Evolutionary conservation across 2,329 filamentous ascomycete species (phyloP), one percentile per base, ranked within the genome.

Genomic region (Colletotrichum godetiae): DNA sequence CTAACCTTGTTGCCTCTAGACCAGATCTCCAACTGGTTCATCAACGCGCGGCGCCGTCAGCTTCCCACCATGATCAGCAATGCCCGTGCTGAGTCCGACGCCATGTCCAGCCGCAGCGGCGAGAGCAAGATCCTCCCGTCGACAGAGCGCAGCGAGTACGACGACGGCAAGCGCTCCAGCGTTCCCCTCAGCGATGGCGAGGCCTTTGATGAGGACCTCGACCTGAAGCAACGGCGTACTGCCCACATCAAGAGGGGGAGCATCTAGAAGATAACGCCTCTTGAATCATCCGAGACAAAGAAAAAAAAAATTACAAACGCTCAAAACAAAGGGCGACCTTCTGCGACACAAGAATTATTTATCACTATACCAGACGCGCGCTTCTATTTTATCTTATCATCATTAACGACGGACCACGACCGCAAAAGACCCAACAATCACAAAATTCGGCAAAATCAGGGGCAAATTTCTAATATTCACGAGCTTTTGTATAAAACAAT

Each of bases 11-110:
- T 49, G 60, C 63, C 63, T 64, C 59, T 78, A 92, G 90, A 91
- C 81, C 90, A 91, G 85, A 93, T 95, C 27, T 93, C 91, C 74
- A 94, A 94, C 82, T 95, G 93, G 93, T 95, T 94, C 82, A 95
- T 94, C 82, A 95, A 95, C 76, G 92, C 92, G 33, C 89, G 92
- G 67, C 88, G 93, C 69, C 90, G 93, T 60, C 89, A 92, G 77
- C 82, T 92, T 24, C 90, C 90, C 1, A 82, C 84, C 53, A 88
- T 92, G 86, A 88, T 90, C 76, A 90, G 86, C 78, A 89, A 88
- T 75, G 87, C 88, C 2, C 84, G 85, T 65, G 86, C 84, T 65
- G 88, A 90, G 80, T 83, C 85, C 7, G 85, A 88, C 71, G 86
- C 84, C 70, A 87, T 85, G 81, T 76, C 74, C 68, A 72, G 68